phyloP scores from a whole-genome alignment of 2,329 filamentous ascomycete species.

The Chrysoporthe austroafricana region DNA sequence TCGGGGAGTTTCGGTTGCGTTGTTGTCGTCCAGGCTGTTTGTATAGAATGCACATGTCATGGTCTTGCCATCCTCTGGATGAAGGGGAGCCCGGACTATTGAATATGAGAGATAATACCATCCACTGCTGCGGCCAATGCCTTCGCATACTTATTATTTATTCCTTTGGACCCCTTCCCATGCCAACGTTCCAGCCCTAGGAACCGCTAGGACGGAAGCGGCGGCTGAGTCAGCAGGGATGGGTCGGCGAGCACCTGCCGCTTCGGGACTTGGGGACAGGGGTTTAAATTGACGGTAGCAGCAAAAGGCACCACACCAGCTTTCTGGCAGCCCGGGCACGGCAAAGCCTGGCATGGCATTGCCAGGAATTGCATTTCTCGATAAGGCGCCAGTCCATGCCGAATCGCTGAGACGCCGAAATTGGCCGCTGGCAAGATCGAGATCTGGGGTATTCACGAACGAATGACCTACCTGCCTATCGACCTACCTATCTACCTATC shows the following conservation, averaged over 20 bases:
- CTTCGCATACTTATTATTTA: no score
- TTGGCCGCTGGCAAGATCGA: not conserved
- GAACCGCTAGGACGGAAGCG: not conserved
- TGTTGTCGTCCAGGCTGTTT: conserved; percentile 15
- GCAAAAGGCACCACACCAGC: not conserved
- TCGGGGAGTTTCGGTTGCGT: not conserved
- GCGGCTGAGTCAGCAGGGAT: not conserved
- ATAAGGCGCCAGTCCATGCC: conserved; percentile 13
- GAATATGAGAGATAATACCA: conserved; percentile 3
- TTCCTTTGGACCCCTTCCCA: not conserved
- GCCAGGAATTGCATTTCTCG: conserved; percentile 9
- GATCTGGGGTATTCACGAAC: not conserved
- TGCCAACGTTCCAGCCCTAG: not conserved
- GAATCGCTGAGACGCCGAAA: not conserved
- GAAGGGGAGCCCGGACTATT: not conserved
- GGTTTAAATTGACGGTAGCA: conserved; percentile 27
- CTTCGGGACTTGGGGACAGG: conserved; percentile 15
- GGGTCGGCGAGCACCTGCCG: not conserved
- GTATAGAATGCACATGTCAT: conserved; percentile 11
- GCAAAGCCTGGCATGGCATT: not conserved
- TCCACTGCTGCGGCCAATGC: no score
- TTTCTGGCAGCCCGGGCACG: no score
- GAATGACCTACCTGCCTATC: no score
- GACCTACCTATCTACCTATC: no score
- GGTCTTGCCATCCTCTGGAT: not conserved